Conservation (phyloP, 148 eudicot genomes). For the Chenopodium berlandieri region DNA sequence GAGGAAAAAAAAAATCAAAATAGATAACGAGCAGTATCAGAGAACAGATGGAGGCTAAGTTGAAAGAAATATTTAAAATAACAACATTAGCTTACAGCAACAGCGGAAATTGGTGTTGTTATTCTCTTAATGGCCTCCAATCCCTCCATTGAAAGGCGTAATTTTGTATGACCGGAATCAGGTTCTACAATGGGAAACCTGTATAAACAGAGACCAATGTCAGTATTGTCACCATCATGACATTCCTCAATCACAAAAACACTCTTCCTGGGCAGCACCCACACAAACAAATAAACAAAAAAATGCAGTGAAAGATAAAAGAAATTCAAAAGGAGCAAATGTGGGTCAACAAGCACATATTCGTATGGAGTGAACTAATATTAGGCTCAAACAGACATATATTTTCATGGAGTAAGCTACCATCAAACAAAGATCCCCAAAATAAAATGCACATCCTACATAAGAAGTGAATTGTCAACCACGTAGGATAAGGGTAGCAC, state of each 20-base stretch:
- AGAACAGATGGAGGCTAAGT: not conserved
- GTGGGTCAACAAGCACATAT: no score
- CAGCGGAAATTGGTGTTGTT: constrained; percentile 78
- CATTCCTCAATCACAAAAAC: not conserved
- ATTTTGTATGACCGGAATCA: constrained; percentile 94
- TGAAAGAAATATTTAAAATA: not conserved
- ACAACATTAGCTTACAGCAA: constrained; percentile 64
- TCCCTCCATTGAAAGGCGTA: constrained; percentile 83
- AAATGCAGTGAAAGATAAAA: not conserved
- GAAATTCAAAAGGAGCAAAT: no score
- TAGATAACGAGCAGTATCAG: not conserved
- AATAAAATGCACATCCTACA: not conserved
- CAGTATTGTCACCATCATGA: constrained; percentile 4
- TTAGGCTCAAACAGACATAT: no score
- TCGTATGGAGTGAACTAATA: no score
- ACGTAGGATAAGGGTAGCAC: not conserved
- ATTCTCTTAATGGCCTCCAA: constrained; percentile 87
- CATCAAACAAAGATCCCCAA: not conserved
- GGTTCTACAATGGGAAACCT: constrained; percentile 98
- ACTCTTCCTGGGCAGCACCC: not conserved
- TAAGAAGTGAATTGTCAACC: not conserved
- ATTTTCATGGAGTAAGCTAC: not conserved
- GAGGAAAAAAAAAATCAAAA: not conserved
- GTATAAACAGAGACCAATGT: constrained; percentile 17
- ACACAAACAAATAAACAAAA: not conserved